Conservation (phyloP, 129 eudicot species). For the Mikania micrantha region DNA sequence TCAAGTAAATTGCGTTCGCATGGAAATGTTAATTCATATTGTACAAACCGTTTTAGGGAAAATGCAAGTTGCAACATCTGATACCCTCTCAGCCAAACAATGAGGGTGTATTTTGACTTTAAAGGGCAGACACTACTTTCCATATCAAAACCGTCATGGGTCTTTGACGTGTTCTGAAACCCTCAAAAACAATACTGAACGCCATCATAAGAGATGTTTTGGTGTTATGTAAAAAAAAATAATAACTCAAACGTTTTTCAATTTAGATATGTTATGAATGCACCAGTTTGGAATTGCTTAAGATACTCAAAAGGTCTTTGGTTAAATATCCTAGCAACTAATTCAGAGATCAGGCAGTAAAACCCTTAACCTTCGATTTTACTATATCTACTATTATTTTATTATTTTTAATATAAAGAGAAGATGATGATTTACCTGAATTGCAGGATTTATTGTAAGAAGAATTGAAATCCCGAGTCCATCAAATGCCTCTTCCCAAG, state of each 20-base stretch:
- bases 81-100: background rate
- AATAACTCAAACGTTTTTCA: background rate
- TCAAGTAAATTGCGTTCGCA: slow-evolving; percentile 9
- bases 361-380: background rate
- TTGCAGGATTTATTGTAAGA: slow-evolving; percentile 87
- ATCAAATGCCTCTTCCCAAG: slow-evolving; percentile 85
- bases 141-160: background rate
- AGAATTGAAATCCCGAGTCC: slow-evolving; percentile 96
- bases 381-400: background rate
- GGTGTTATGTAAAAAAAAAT: background rate
- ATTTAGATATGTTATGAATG: background rate
- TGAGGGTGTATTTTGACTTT: background rate
- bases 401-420: background rate
- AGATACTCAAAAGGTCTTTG: background rate
- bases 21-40: background rate
- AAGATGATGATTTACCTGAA: slow-evolving; percentile 55
- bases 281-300: background rate
- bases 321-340: slow-evolving; percentile 1
- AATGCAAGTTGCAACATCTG: background rate
- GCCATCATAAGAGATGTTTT: background rate
- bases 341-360: background rate
- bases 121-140: too few species aligned
- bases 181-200: background rate
- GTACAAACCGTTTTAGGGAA: background rate
- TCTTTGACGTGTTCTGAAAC: background rate